Conservation (phyloP, 192 early-diverging fungal species). For the Coemansia sp. region DNA sequence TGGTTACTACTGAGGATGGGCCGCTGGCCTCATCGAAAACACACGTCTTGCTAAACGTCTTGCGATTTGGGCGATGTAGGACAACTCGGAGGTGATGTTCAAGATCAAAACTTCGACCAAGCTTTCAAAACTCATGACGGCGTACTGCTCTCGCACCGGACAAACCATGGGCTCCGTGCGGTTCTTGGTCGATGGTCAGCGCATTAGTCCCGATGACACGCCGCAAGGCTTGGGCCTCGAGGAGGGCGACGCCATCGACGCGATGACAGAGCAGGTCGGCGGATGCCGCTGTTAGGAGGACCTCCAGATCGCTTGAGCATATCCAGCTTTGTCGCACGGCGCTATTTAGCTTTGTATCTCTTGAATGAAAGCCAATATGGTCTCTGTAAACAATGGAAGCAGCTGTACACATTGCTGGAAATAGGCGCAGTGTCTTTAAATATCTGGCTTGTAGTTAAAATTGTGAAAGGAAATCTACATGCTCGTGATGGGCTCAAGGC, state of each 20-base stretch:
- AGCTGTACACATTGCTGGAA: too few relatives aligned
- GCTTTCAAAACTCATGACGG: constrained; percentile 93
- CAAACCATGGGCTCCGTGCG: constrained; percentile 78
- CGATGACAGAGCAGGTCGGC: constrained; percentile 94
- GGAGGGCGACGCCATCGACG: constrained; percentile 93
- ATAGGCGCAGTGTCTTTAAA: too few relatives aligned
- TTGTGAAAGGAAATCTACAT: constrained; percentile 72
- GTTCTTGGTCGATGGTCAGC: constrained; percentile 89
- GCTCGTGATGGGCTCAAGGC: constrained; percentile 82
- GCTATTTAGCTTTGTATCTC: too few relatives aligned
- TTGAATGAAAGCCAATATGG: too few relatives aligned
- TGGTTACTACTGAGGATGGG: background rate
- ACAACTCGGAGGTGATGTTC: constrained; percentile 83
- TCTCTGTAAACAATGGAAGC: too few relatives aligned
- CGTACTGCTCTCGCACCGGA: constrained; percentile 88
- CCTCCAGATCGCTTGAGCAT: background rate
- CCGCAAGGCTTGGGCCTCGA: constrained; percentile 92
- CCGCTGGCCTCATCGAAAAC: background rate
- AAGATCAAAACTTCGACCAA: constrained; percentile 95
- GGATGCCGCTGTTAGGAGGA: constrained; percentile 44
- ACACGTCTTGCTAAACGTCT: background rate
- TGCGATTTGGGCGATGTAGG: constrained; percentile 44
- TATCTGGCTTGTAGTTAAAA: too few relatives aligned
- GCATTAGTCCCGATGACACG: constrained; percentile 79
- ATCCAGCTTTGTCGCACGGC: background rate